These are phyloP conservation scores for Lodderomyces parapsilosis DNA, from an alignment of 1,139 yeast species.

Conservation along the genomic window DNA sequence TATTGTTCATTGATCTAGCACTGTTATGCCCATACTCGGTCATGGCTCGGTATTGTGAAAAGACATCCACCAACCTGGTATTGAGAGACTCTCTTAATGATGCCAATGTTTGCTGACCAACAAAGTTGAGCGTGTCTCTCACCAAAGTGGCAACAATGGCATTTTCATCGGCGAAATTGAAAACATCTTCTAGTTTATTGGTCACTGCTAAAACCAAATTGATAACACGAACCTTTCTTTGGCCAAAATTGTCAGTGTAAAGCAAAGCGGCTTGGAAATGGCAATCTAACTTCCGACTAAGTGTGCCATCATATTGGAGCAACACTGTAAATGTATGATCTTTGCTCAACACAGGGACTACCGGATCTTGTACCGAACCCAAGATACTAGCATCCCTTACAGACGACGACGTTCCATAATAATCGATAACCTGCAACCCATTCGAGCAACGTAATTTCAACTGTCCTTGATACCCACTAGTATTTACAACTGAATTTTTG, in stretches of 20 bases:
- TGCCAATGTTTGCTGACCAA: conserved; percentile 59
- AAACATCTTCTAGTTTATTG: conserved; percentile 69
- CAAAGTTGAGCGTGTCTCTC: conserved; percentile 63
- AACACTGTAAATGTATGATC: conserved; percentile 72
- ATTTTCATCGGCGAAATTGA: conserved; percentile 84
- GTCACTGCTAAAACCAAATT: conserved; percentile 83
- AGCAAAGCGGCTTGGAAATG: conserved; percentile 90
- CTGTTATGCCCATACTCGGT: conserved; percentile 49
- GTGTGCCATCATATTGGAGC: conserved; percentile 73
- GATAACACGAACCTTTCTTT: conserved; percentile 79
- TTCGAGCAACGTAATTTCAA: conserved; percentile 84
- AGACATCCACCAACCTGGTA: conserved; percentile 65
- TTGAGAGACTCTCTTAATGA: conserved; percentile 66
- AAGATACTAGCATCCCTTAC: conserved; percentile 27
- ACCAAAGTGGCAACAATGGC: conserved; percentile 70
- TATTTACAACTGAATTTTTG: conserved; percentile 42
- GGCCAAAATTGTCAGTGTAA: conserved; percentile 76
- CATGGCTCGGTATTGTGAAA: conserved; percentile 71
- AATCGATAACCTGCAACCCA: conserved; percentile 81
- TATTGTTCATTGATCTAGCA: conserved; percentile 53
- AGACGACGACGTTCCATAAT: conserved; percentile 56
- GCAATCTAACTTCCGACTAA: conserved; percentile 71
- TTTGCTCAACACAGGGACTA: conserved; percentile 62
- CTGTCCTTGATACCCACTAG: conserved; percentile 76
- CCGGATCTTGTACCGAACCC: conserved; percentile 54